Evolutionary conservation across 1,284 basidiomycete species (phyloP).

Genomic region (Sporisorium reilianum): DNA sequence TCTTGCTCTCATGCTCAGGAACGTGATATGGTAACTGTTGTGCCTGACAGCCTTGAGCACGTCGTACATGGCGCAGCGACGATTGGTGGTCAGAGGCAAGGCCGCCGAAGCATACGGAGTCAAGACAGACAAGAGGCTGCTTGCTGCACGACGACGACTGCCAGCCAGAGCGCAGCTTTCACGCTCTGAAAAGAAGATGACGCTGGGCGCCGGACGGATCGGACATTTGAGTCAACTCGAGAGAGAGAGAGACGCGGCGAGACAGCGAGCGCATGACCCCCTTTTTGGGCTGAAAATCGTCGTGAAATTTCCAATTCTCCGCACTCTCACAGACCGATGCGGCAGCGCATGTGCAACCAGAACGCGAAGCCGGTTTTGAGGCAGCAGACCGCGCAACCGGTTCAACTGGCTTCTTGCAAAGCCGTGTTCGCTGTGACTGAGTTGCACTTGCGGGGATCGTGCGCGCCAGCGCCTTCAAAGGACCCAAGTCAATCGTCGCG

Average conservation of each 20-base stretch:
- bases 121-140: not conserved
- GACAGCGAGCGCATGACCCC: slow-evolving; percentile 1
- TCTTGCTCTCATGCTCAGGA: too few relatives aligned
- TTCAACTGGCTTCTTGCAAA: slow-evolving; percentile 3
- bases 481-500: too few relatives aligned
- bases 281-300: not conserved
- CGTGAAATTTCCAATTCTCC: slow-evolving; percentile 1
- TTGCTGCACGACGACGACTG: not conserved
- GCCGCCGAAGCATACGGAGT: too few relatives aligned
- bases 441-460: slow-evolving; percentile 33
- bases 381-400: slow-evolving; percentile 32
- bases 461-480: slow-evolving; percentile 13
- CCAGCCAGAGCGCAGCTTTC: slow-evolving; percentile 22
- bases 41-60: too few relatives aligned
- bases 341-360: not conserved
- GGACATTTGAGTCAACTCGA: slow-evolving; percentile 34
- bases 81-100: too few relatives aligned
- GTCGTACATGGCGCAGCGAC: too few relatives aligned
- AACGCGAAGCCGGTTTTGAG: slow-evolving; percentile 14
- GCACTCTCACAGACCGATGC: slow-evolving; percentile 10
- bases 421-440: slow-evolving; percentile 9
- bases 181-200: slow-evolving; percentile 21
- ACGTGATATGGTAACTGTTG: too few relatives aligned
- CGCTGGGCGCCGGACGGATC: slow-evolving; percentile 27
- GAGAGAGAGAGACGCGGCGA: not conserved